phyloP scores from a whole-genome alignment of 2,329 filamentous ascomycete genomes.

The Ceratocystis destructans region DNA sequence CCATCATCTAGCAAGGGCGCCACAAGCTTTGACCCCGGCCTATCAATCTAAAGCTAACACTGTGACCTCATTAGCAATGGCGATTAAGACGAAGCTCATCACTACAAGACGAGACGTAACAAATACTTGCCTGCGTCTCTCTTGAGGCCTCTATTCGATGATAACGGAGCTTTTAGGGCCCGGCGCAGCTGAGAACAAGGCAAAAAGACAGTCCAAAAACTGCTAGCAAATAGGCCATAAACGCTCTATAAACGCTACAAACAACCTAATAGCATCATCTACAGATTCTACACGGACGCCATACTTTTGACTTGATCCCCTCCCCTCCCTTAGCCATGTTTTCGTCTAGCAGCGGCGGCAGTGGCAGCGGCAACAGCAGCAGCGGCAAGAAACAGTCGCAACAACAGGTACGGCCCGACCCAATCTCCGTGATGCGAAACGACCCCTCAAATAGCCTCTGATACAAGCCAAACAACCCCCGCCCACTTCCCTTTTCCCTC shows the following conservation, averaged over 20 bases:
- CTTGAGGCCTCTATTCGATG: no score
- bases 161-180: no score
- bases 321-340: slow-evolving; percentile 38
- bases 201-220: no score
- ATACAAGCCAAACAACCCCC: not conserved
- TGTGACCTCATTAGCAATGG: slow-evolving; percentile 3
- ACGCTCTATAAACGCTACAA: no score
- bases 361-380: slow-evolving; percentile 42
- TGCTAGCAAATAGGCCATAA: no score
- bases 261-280: no score
- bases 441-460: slow-evolving; percentile 1
- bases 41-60: slow-evolving; percentile 8
- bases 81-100: not conserved
- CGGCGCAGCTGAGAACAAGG: no score
- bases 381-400: slow-evolving; percentile 53
- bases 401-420: slow-evolving; percentile 47
- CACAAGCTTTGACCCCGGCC: slow-evolving; percentile 7
- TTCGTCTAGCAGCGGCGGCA: slow-evolving; percentile 42
- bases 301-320: not conserved
- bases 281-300: no score
- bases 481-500: not conserved
- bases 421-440: not conserved
- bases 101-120: not conserved
- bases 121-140: no score
- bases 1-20: not conserved